Evolutionary conservation across 352 stramenopile genomes (phyloP).

Genomic region (Phytophthora europaea): DNA sequence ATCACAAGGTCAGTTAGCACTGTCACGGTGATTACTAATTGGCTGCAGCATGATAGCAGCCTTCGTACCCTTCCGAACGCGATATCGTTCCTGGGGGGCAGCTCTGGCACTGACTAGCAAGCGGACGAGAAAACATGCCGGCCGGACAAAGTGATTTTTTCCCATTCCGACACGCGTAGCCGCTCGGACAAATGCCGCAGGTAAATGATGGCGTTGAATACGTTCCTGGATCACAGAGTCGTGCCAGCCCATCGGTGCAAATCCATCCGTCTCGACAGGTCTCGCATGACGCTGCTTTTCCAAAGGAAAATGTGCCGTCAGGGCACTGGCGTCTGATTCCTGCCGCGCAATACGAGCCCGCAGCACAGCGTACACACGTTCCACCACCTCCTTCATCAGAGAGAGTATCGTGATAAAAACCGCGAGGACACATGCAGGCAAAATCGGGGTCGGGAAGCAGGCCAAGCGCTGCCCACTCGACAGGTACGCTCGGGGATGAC

Average conservation of each 20-base stretch:
- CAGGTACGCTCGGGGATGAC: slow-evolving; percentile 28
- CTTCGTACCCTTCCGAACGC: slow-evolving; percentile 44
- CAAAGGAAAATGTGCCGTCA: slow-evolving; percentile 67
- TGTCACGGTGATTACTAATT: background rate
- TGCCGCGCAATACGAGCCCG: slow-evolving; percentile 65
- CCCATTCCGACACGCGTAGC: slow-evolving; percentile 70
- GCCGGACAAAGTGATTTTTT: slow-evolving; percentile 52
- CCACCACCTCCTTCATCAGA: slow-evolving; percentile 14
- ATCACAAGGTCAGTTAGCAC: background rate
- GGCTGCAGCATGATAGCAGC: slow-evolving; percentile 1
- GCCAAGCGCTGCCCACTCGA: slow-evolving; percentile 66
- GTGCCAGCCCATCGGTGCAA: slow-evolving; percentile 61
- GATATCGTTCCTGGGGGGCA: slow-evolving; percentile 73
- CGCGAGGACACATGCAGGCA: slow-evolving; percentile 64
- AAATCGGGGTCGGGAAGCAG: slow-evolving; percentile 66
- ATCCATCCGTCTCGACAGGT: slow-evolving; percentile 71
- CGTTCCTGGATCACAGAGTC: slow-evolving; percentile 65
- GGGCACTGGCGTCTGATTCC: slow-evolving; percentile 64
- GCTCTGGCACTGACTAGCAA: slow-evolving; percentile 59
- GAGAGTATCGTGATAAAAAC: slow-evolving; percentile 57
- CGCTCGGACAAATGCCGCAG: slow-evolving; percentile 56
- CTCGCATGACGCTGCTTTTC: slow-evolving; percentile 61
- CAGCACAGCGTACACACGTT: slow-evolving; percentile 60
- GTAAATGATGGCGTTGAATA: slow-evolving; percentile 49
- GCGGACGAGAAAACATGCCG: slow-evolving; percentile 53